Base-by-base conservation (phyloP, 192 early-diverging fungal species). In the Ambispora gerdemannii region DNA sequence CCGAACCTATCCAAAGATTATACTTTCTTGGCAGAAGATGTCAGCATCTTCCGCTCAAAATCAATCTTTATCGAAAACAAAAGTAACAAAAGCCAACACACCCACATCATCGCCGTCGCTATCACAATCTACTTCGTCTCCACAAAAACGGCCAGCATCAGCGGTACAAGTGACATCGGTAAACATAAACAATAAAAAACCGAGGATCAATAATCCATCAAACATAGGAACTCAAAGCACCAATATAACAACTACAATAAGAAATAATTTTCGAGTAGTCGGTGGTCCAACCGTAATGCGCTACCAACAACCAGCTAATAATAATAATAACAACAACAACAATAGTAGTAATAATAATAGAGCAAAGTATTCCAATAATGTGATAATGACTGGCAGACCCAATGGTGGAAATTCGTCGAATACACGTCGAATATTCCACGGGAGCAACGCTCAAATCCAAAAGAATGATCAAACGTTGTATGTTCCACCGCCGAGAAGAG, bases 401-500 rank as follows among this genome's bases (percentile, higher is more conserved):
- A n/a, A n/a, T n/a, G n/a, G n/a, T n/a, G n/a, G n/a, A n/a, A n/a
- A n/a, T n/a, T n/a, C n/a, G n/a, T n/a, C n/a, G n/a, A n/a, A n/a
- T n/a, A n/a, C n/a, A n/a, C n/a, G n/a, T n/a, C n/a, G n/a, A n/a
- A n/a, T n/a, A n/a, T n/a, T n/a, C n/a, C n/a, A n/a, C n/a, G n/a
- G n/a, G n/a, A n/a, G n/a, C n/a, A n/a, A n/a, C n/a, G n/a, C n/a
- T n/a, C n/a, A n/a, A n/a, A n/a, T n/a, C n/a, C n/a, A 62, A 22
- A 62, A n/a, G 20, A 62, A 62, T 35, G 24, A 62, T 24, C 13
- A 22, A 35, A 62, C 33, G n/a, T 33, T 62, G 25, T 62, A 62
- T 35, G 60, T 62, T 19, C 60, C 60, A 20, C 60, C 60, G 38
- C 60, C 60, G 13, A 36, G 60, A 62, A 62, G 60, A 62, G 60